Percentiles rank a stretch among this genome's conserved stretches.
Conservation (phyloP, 768 basidiomycete genomes). For the Auriscalpium orientale region DNA sequence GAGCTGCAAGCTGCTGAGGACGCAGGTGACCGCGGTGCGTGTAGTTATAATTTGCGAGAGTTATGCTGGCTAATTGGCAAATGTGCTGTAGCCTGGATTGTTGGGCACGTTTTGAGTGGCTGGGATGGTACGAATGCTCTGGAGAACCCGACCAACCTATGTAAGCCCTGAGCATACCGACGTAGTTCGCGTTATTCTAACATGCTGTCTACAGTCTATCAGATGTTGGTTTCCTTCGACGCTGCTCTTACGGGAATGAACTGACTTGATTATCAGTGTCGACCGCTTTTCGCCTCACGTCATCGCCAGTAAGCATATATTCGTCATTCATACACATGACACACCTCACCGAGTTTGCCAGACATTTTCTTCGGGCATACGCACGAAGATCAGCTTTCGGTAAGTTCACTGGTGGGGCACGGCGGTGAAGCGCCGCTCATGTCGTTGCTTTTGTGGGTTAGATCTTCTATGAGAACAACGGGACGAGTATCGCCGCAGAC, state of each 20-base stretch:
- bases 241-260: not conserved
- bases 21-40: conserved; percentile 59
- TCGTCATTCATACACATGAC: not conserved
- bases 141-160: conserved; percentile 59
- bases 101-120: conserved; percentile 51
- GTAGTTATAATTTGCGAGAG: not conserved
- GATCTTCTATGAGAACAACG: conserved; percentile 73
- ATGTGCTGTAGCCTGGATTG: conserved; percentile 35
- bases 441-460: conserved; percentile 19
- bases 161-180: conserved; percentile 33
- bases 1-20: conserved; percentile 77
- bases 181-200: conserved; percentile 27
- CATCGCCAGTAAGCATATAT: conserved; percentile 52
- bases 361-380: conserved; percentile 77
- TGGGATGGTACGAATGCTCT: conserved; percentile 70
- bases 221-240: conserved; percentile 30
- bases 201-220: conserved; percentile 32
- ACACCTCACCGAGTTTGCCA: conserved; percentile 18
- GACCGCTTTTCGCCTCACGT: conserved; percentile 77
- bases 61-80: not conserved
- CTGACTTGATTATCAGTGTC: conserved; percentile 33
- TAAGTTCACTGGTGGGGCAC: conserved; percentile 19
- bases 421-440: not conserved
- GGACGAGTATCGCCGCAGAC: conserved; percentile 44
- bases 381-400: conserved; percentile 66